Base-by-base conservation (phyloP, 1,284 basidiomycete genomes). In the Melampsora allii-populina region DNA sequence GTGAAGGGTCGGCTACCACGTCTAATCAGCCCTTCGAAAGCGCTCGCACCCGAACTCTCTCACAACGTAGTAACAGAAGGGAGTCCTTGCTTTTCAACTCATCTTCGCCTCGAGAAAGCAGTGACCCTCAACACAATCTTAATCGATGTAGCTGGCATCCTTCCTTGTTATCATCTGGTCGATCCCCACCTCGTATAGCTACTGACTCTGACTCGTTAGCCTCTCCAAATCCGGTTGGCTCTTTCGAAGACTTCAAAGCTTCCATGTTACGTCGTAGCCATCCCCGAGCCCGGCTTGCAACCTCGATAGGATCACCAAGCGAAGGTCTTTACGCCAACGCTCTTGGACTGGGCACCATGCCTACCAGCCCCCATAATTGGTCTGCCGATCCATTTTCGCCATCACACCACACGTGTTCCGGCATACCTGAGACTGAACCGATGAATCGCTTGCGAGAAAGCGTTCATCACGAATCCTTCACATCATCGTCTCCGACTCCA, bases 1-100 rank as follows among this genome's bases (percentile, higher is more conserved):
- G 33, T 19, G 58, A 27, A 60, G 21, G 33, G 10, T 65, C 50
- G 7, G 33, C 61, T 59, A 48, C 33, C n/a, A 45, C 46, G 24
- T 21, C 21, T 36, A 56, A 36, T 29, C 59, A 27, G 27, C 48
- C 58, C 17, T 12, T 21, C 56, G 39, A 17, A 45, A 36, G 36
- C 21, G 58, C 33, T 68, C 53, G 53, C 66, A 56, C 36, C 19
- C 17, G 33, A n/a, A n/a, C 24, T 50, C 31, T 60, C 53, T 12
- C 29, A 12, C 27, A 53, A 12, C 27, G 12, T 24, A 21, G 45
- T 19, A 3, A 27, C 45, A 10, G 39, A 69, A 17, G 42, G n/a
- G 17, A n/a, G 3, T 21, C 60, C 33, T 21, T 19, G 59, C 67
- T 36, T 29, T 39, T 71, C 59, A 36, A 53, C 36, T 9, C 67